Percentiles rank a stretch among this genome's conserved stretches.
phyloP scores from a whole-genome alignment of 768 basidiomycete species.

The Chalciporus piperatus region DNA sequence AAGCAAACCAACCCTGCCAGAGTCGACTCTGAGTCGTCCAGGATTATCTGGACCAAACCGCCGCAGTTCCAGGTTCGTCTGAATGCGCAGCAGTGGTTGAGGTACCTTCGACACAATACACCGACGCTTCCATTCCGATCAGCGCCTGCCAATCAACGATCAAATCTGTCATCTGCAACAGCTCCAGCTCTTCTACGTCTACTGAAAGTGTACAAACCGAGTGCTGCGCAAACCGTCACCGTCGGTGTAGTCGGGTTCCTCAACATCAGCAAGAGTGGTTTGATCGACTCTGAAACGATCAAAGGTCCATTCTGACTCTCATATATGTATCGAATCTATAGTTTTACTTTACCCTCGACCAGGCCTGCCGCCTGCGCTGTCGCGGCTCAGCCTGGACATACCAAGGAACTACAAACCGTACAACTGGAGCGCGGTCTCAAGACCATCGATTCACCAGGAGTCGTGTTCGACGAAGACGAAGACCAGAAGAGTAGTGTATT shows the following conservation, averaged over 20 bases:
- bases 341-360: not conserved
- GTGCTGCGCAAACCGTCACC: conserved; percentile 62
- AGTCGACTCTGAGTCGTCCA: too few species aligned
- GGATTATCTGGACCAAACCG: too few species aligned
- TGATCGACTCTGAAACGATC: conserved; percentile 89
- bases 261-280: conserved; percentile 93
- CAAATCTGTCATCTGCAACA: conserved; percentile 75
- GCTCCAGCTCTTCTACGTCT: conserved; percentile 76
- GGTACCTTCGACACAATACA: too few species aligned
- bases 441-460: conserved; percentile 93
- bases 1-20: too few species aligned
- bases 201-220: conserved; percentile 80
- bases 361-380: conserved; percentile 93
- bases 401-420: conserved; percentile 86
- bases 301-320: conserved; percentile 44
- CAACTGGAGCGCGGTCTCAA: conserved; percentile 91
- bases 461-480: conserved; percentile 86
- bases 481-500: too few species aligned
- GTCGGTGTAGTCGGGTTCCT: conserved; percentile 97
- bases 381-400: conserved; percentile 92
- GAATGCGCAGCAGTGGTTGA: too few species aligned
- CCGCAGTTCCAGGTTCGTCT: too few species aligned
- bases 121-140: too few species aligned
- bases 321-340: too few species aligned
- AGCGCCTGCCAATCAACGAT: conserved; percentile 70